Evolutionary conservation across 1,284 basidiomycete species (phyloP).

Genomic region (Boletus coffeatus): DNA sequence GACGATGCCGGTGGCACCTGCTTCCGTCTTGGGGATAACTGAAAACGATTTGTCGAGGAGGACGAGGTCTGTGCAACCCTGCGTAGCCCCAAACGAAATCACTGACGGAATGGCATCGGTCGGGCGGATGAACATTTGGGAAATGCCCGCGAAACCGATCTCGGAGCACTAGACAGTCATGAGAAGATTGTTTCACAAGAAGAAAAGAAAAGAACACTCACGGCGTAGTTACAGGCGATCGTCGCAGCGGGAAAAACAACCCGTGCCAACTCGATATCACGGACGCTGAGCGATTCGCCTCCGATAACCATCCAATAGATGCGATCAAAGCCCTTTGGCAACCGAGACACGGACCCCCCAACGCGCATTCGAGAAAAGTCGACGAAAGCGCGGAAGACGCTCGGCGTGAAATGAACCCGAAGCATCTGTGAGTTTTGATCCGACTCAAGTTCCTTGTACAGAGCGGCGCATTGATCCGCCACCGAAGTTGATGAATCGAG

Average conservation of each 20-base stretch:
- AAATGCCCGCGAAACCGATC: conserved; percentile 26
- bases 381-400: conserved; percentile 23
- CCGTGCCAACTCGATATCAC: conserved; percentile 22
- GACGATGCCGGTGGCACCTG: conserved; percentile 21
- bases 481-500: conserved; percentile 23
- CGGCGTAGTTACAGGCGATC: conserved; percentile 27
- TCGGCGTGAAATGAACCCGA: conserved; percentile 25
- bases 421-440: conserved; percentile 18
- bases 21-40: conserved; percentile 14
- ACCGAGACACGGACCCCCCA: conserved; percentile 2
- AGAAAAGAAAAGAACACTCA: conserved; percentile 2
- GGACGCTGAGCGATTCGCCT: conserved; percentile 22
- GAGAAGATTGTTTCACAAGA: neutral
- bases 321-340: conserved; percentile 21
- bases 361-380: conserved; percentile 22
- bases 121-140: conserved; percentile 24
- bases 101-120: conserved; percentile 17
- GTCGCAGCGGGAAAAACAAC: conserved; percentile 20
- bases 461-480: conserved; percentile 20
- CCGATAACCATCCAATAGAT: conserved; percentile 28
- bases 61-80: conserved; percentile 23
- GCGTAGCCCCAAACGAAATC: conserved; percentile 23
- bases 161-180: conserved; percentile 21
- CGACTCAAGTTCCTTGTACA: conserved; percentile 24
- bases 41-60: conserved; percentile 20